Evolutionary conservation across 306 rosid species (phyloP).

Genomic region (Ormosia emarginata): DNA sequence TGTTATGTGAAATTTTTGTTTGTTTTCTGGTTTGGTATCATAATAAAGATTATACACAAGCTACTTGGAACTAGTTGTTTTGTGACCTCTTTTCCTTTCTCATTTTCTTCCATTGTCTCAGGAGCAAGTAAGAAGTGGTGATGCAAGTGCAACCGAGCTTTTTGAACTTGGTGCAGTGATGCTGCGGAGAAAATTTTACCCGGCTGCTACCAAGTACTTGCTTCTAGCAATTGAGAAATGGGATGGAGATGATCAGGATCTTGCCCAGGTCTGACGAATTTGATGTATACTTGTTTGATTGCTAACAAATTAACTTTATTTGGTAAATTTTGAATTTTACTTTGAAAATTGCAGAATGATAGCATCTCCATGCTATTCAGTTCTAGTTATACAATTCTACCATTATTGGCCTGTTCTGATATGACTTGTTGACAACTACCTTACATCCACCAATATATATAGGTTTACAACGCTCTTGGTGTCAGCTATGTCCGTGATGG

Average conservation of each 20-base stretch:
- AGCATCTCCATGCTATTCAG: neutral
- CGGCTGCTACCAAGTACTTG: slow-evolving; percentile 70
- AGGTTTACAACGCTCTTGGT: slow-evolving; percentile 79
- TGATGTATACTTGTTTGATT: neutral
- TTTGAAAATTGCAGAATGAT: neutral
- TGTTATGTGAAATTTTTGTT: neutral
- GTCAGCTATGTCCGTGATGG: slow-evolving; percentile 59
- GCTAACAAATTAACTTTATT: neutral
- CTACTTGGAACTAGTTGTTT: neutral
- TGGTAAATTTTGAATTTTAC: neutral
- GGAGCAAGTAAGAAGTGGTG: slow-evolving; percentile 84
- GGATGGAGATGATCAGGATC: slow-evolving; percentile 86
- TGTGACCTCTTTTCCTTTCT: neutral
- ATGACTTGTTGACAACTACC: neutral
- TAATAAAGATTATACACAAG: neutral
- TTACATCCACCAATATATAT: neutral
- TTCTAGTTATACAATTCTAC: neutral
- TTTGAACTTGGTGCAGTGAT: slow-evolving; percentile 84
- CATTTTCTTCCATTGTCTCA: slow-evolving; percentile 23
- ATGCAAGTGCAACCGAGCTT: slow-evolving; percentile 63
- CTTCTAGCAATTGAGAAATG: slow-evolving; percentile 73
- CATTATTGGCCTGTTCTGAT: neutral
- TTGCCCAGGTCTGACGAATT: slow-evolving; percentile 55
- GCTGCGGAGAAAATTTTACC: slow-evolving; percentile 73
- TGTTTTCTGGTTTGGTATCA: neutral